Conservation (phyloP, 116 monocot species). For the Phalaenopsis hybrid region DNA sequence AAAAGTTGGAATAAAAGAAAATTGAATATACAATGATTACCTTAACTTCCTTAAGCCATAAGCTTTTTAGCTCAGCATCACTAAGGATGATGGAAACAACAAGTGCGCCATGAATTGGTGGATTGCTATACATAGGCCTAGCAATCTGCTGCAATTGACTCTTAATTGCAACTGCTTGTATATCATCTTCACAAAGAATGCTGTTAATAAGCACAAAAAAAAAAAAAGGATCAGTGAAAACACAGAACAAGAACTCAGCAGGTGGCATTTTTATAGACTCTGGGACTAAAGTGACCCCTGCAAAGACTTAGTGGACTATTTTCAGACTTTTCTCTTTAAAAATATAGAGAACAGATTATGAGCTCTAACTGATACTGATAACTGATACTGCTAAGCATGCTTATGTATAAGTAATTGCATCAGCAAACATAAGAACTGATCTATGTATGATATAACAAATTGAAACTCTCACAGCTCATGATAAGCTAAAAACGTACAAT, state of each 20-base stretch:
- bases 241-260: background rate
- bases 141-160: constrained; percentile 97
- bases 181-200: constrained; percentile 85
- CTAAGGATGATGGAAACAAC: constrained; percentile 77
- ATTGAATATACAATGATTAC: constrained; percentile 20
- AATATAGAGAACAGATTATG: no score
- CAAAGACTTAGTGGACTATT: no score
- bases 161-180: constrained; percentile 92
- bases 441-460: background rate
- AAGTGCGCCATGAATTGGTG: constrained; percentile 85
- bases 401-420: background rate
- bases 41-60: constrained; percentile 95
- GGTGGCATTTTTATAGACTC: no score
- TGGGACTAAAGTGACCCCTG: no score
- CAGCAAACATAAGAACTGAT: background rate
- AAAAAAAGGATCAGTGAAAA: background rate
- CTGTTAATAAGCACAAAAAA: constrained; percentile 20
- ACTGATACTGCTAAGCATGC: no score
- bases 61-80: constrained; percentile 72
- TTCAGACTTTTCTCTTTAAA: no score
- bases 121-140: constrained; percentile 98
- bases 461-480: no score
- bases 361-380: no score
- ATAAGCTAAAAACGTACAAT: background rate
- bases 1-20: background rate